These are phyloP conservation scores for Eimeria sp. DNA, from an alignment of 169 alveolate genomes.

Conservation along the genomic window DNA sequence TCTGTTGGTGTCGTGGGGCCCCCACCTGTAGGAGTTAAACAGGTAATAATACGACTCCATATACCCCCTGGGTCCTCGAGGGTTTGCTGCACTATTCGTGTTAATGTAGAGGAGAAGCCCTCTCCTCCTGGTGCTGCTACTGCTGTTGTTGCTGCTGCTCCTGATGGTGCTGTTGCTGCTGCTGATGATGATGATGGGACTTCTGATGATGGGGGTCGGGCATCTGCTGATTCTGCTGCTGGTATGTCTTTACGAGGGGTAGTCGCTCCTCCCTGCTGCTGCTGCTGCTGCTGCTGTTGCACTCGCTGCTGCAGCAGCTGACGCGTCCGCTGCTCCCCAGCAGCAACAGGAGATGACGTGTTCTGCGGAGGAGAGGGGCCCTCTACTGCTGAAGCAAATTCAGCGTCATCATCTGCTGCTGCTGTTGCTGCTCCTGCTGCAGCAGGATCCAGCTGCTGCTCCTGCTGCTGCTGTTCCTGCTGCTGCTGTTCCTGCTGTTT, in stretches of 20 bases:
- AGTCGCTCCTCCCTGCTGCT: background rate
- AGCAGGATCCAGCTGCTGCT: too few relatives aligned
- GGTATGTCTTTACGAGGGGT: background rate
- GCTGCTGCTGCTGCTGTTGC: background rate
- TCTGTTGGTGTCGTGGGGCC: too few relatives aligned
- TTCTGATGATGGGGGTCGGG: background rate
- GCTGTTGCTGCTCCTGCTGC: too few relatives aligned
- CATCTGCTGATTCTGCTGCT: background rate
- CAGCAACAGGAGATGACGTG: background rate
- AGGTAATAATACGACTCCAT: background rate
- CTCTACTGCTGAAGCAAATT: conserved; percentile 6
- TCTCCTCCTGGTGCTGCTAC: background rate
- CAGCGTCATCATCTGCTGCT: background rate
- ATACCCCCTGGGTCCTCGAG: background rate
- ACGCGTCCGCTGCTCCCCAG: conserved; percentile 21
- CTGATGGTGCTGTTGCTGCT: background rate
- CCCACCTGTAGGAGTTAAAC: background rate
- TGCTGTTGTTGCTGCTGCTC: background rate
- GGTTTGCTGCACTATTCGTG: conserved; percentile 1
- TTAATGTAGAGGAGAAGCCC: background rate
- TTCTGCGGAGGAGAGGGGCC: conserved; percentile 21
- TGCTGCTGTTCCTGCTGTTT: conserved; percentile 8
- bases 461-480: conserved; percentile 1
- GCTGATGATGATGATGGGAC: background rate
- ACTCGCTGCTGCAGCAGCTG: background rate